Conservation (phyloP, 306 rosid species). For the Rosa persica region DNA sequence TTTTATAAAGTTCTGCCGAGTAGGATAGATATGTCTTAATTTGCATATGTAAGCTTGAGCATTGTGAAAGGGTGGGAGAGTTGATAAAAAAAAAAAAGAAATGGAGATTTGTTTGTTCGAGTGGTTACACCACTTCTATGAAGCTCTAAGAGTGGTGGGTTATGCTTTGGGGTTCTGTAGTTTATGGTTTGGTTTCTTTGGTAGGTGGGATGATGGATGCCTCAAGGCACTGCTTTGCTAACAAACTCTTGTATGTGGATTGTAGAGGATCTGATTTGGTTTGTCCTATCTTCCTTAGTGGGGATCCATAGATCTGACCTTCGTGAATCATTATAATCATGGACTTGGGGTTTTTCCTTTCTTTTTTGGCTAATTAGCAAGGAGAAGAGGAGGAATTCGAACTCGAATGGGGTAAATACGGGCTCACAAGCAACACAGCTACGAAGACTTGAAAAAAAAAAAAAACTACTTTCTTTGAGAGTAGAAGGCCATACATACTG, state of each 20-base stretch:
- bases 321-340: constrained; percentile 7
- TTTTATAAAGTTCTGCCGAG: constrained; percentile 7
- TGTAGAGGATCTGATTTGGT: constrained; percentile 35
- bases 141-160: neutral
- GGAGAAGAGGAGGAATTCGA: no score
- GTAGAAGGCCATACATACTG: no score
- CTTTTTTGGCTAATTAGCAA: no score
- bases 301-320: constrained; percentile 33
- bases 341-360: neutral
- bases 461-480: no score
- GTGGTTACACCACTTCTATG: neutral
- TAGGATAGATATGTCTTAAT: constrained; percentile 37
- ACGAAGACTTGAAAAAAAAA: no score
- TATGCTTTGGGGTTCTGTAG: constrained; percentile 10
- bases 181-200: constrained; percentile 11
- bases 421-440: neutral
- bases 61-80: constrained; percentile 40
- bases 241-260: constrained; percentile 48
- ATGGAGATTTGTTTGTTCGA: constrained; percentile 14
- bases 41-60: constrained; percentile 42
- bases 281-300: constrained; percentile 25
- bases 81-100: constrained; percentile 4
- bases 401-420: neutral
- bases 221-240: constrained; percentile 34
- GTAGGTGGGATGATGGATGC: constrained; percentile 26